Evolutionary conservation across 1,284 basidiomycete species (phyloP), one percentile per base, ranked within the genome.

Genomic region (Schizophyllum amplum): DNA sequence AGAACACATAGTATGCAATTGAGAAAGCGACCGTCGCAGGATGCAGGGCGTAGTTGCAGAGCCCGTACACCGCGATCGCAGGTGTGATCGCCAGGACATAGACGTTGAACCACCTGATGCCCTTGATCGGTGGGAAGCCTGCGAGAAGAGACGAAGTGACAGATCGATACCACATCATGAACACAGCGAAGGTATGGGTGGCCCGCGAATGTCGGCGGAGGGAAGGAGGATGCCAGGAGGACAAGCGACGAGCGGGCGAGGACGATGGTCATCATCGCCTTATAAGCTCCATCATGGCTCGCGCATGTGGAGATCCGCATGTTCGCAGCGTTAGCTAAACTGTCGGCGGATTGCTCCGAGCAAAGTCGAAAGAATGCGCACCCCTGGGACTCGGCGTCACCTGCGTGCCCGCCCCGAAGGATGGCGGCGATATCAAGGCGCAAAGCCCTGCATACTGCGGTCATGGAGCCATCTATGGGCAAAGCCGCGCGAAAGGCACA

Each of bases 1-100:
- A 90, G 69, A 87, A 87, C 63, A 85, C 74, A 74, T 92, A 93
- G 74, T 89, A 90, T 49, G 78, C 64, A 20, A 77, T 68, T 15
- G 83, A 76, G 71, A 88, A 85, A 24, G 80, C 63, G 24, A 73
- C 66, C 0, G 90, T 93, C 65, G 77, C 72, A 52, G 77, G 72
- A 61, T 75, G 70, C 64, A 68, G 62, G 59, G 66, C 75, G 65
- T 73, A 72, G 22, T 75, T 77, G 54, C 76, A 69, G n/a, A 87
- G 64, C 5, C 89, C 91, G 71, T 85, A 88, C 56, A 84, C 70
- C 48, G 87, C 77, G 57, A 91, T 65, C 9, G 78, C 70, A 2
- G 90, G 90, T 0, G 88, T 87, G 61, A 86, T 60, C 52, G 82
- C 80, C 25, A 93, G 73, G 50, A 88, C 78, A 22, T 74, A 78